Base-by-base conservation (phyloP, 805 yeast species). In the Wickerhamiella lipophila region DNA sequence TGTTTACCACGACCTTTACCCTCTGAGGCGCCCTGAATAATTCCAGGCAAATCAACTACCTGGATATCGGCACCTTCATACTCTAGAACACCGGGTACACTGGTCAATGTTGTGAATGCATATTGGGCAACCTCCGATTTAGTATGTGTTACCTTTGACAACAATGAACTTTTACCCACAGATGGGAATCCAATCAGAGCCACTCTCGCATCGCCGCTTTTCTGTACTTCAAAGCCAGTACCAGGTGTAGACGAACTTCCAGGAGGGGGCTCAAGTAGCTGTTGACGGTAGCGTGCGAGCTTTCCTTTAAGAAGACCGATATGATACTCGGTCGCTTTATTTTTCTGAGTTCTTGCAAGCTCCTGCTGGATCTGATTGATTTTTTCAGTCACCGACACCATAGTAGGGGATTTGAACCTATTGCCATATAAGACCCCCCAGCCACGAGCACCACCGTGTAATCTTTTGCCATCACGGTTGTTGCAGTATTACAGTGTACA, bases 1-100 rank as follows among this genome's bases (percentile, higher is more conserved):
- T 92, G 97, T 58, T 95, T 75, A 50, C 97, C 97, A 65, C 98
- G 78, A 58, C 98, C 98, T 65, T 88, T 88, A 59, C 97, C 97
- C 62, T 85, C 95, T 30, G 94, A 74, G 3, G 97, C 97, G 40
- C 97, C 97, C 63, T 84, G 85, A 50, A 89, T 89, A 57, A 89
- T 89, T 64, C 98, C 98, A 1, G 98, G 98, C 47, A 89, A 68
- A 73, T 89, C 98, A n/a, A 89, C 89, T 56, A 92, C 81, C 68
- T 89, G 98, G 53, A 89, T 87, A 60, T 88, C 96, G 0, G 97
- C 96, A 34, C 97, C 97, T 61, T 87, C 86, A 62, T 89, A 87
- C 62, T 87, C 89, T 57, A 89, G 70, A 11, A 92, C 94, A 43
- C 97, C 96, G 0, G 97, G 96, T 18, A 89, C 96, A 0, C 96